Conservation (phyloP, 139 green algal species). For the Choricystis sp. region DNA sequence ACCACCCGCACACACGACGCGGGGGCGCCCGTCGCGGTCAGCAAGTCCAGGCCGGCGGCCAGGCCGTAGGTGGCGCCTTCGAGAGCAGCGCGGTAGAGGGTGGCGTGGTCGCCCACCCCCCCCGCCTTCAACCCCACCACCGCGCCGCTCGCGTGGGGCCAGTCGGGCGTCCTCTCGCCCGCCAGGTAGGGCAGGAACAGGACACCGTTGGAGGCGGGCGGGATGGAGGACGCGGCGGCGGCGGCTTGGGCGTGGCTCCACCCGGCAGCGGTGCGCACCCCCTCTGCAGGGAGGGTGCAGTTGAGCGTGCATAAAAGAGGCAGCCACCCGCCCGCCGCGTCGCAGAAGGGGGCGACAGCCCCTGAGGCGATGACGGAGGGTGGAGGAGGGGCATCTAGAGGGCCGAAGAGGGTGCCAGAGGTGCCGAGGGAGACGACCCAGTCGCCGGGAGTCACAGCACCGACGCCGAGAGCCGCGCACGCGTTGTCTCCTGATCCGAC, state of each 20-base stretch:
- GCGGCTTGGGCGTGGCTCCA: slow-evolving; percentile 41
- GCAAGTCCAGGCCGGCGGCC: slow-evolving; percentile 19
- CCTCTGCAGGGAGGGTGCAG: slow-evolving; percentile 38
- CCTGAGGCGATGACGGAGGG: slow-evolving; percentile 50
- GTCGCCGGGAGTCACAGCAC: slow-evolving; percentile 22
- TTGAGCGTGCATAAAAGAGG: slow-evolving; percentile 79
- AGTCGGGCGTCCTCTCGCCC: slow-evolving; percentile 78
- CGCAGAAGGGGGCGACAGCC: slow-evolving; percentile 60
- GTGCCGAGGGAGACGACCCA: slow-evolving; percentile 65
- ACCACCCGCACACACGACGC: slow-evolving; percentile 46
- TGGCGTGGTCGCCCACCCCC: slow-evolving; percentile 21
- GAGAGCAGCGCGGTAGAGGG: slow-evolving; percentile 70
- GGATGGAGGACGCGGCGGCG: slow-evolving; percentile 30
- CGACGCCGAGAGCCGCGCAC: slow-evolving; percentile 9
- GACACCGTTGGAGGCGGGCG: slow-evolving; percentile 44
- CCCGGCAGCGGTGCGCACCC: slow-evolving; percentile 29
- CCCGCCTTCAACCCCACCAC: slow-evolving; percentile 38
- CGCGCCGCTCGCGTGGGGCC: slow-evolving; percentile 51
- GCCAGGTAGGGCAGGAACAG: slow-evolving; percentile 65
- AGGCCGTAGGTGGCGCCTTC: slow-evolving; percentile 70
- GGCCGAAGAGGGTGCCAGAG: slow-evolving; percentile 67
- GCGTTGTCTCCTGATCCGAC: slow-evolving; percentile 59
- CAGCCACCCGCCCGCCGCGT: slow-evolving; percentile 55
- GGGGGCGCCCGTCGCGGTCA: background rate
- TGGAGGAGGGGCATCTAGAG: slow-evolving; percentile 15